These are phyloP conservation scores for Plasmodium vinckei DNA, from an alignment of 169 alveolate species.

Conservation along the genomic window DNA sequence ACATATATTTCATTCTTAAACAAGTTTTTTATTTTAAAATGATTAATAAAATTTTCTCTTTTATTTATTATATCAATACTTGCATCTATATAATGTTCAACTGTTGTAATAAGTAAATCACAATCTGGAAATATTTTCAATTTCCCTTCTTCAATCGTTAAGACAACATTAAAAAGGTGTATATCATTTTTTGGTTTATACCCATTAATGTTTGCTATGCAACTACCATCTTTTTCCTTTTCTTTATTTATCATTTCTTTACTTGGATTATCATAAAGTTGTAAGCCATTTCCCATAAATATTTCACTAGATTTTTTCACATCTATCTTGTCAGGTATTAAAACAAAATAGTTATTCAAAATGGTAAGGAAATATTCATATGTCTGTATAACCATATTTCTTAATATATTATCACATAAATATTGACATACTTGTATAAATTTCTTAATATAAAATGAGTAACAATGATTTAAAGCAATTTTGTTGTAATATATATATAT, in stretches of 20 bases:
- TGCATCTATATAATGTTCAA: conserved; percentile 3
- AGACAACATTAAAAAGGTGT: conserved; percentile 21
- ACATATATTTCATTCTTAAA: conserved; percentile 35
- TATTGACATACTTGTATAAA: conserved; percentile 53
- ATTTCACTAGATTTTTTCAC: background rate
- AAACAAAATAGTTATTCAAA: conserved; percentile 19
- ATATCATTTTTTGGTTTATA: conserved; percentile 22
- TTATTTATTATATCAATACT: conserved; percentile 28
- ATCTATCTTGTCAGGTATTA: background rate
- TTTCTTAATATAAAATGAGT: conserved; percentile 26
- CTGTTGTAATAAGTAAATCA: conserved; percentile 23
- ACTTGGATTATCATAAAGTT: too few species aligned
- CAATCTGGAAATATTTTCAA: conserved; percentile 26
- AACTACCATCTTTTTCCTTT: background rate
- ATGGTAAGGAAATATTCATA: conserved; percentile 20
- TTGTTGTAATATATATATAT: conserved; percentile 44
- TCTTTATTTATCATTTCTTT: background rate
- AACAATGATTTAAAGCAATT: conserved; percentile 46
- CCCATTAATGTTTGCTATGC: background rate
- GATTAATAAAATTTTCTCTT: conserved; percentile 27
- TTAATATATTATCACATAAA: conserved; percentile 35
- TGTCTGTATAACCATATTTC: conserved; percentile 29
- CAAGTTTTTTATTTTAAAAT: conserved; percentile 27
- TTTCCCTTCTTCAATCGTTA: conserved; percentile 13
- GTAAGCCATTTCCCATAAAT: background rate